Evolutionary conservation across 805 yeast species (phyloP), one percentile per base, ranked within the genome.

Genomic region (Lipomyces starkeyi): DNA sequence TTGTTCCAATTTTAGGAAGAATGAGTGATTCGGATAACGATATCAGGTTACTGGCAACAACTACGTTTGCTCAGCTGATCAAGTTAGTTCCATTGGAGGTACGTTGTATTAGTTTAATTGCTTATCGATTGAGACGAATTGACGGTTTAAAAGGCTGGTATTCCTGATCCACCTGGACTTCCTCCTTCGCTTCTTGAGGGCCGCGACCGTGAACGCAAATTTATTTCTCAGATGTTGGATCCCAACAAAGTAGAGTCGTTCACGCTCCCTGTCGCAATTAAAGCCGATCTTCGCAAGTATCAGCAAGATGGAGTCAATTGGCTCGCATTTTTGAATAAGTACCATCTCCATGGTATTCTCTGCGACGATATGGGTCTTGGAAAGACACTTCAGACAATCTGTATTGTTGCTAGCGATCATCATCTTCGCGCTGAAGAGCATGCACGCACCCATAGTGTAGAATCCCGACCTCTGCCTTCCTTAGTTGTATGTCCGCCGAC

Each of bases 341-440:
- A 95, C 77, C 97, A 94, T 78, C 82, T 95, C 63, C 99, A 95
- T 80, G 99, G 99, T 63, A 94, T 95, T 75, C 82, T 95, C 60
- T 95, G 99, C 86, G 99, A 95, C 78, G 99, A 95, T 87, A 95
- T 95, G 99, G 99, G 99, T 6, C 83, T 95, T 37, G 99, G 99
- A 62, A 95, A 95, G 78, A 95, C 99, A 0, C 83, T 95, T 68
- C 99, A 95, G 79, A 93, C 99, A 0, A 93, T 95, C 75, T 95
- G 99, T 80, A 94, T 96, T 73, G 93, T 95, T 63, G 91, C 99
- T 0, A 91, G 98, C 76, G 99, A 95, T 76, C 99, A 95, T 75
- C 91, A 93, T 74, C 74, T 91, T 72, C 86, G 99, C 72, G 88
- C 87, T 11, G 90, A 90, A 73, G 89, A 88, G 71, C 91, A 83